phyloP scores from a whole-genome alignment of 148 eudicot species.

The Cornus florida region DNA sequence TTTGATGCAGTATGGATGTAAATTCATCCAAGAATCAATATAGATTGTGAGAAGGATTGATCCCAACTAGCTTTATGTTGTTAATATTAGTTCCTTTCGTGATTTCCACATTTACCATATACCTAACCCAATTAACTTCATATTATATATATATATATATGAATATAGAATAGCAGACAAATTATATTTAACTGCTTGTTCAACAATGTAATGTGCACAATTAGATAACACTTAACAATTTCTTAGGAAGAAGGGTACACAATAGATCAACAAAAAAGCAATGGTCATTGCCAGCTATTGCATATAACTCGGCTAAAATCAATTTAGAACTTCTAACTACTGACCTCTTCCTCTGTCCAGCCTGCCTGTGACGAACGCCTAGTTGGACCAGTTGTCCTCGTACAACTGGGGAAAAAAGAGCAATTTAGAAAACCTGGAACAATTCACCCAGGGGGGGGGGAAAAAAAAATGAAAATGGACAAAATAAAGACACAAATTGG shows the following conservation, averaged over 20 bases:
- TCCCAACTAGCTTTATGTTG: neutral
- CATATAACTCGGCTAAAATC: neutral
- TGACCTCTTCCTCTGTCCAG: constrained; percentile 90
- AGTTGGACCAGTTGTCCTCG: constrained; percentile 41
- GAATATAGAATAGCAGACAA: neutral
- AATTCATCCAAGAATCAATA: constrained; percentile 4
- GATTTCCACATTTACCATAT: neutral
- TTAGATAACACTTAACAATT: neutral
- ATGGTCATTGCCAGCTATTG: neutral
- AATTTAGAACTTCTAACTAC: constrained; percentile 10
- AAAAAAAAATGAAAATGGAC: neutral
- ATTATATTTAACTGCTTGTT: neutral
- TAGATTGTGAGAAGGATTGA: neutral
- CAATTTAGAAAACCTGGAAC: neutral
- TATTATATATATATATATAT: no score
- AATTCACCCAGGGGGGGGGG: neutral
- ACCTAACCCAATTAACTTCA: neutral
- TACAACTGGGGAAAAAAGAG: constrained; percentile 14
- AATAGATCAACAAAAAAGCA: neutral
- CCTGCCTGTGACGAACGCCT: constrained; percentile 79
- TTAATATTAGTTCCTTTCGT: neutral
- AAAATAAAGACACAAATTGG: neutral
- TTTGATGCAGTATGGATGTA: neutral
- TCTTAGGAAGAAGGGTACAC: neutral
- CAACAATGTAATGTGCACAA: neutral